These are phyloP conservation scores for Castanea mollissima DNA, from an alignment of 306 rosid genomes.

Conservation along the genomic window DNA sequence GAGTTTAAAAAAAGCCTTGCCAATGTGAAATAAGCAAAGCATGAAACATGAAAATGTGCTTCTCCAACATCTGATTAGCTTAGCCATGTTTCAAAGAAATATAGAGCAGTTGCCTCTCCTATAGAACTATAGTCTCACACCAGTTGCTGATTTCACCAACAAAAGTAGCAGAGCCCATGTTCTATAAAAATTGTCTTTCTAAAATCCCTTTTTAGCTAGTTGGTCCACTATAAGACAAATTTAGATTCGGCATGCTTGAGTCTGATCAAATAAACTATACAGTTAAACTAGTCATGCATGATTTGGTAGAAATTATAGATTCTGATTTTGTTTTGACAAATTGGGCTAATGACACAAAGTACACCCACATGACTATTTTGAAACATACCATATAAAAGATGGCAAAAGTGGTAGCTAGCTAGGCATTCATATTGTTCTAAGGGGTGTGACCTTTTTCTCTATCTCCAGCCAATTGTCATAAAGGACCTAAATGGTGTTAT, in stretches of 20 bases:
- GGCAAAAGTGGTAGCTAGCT: too few relatives aligned
- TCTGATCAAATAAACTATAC: not conserved
- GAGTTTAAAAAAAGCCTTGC: too few relatives aligned
- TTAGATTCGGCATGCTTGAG: conserved; percentile 27
- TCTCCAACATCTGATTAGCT: too few relatives aligned
- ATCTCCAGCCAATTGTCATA: conserved; percentile 12
- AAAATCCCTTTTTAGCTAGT: conserved; percentile 21
- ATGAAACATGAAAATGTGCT: too few relatives aligned
- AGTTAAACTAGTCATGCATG: too few relatives aligned
- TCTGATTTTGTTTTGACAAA: conserved; percentile 10
- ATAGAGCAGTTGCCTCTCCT: too few relatives aligned
- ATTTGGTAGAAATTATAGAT: not conserved
- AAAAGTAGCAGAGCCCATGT: conserved; percentile 29
- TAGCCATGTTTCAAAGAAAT: too few relatives aligned
- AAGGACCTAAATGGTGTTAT: not conserved
- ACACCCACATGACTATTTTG: too few relatives aligned
- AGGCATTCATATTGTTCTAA: too few relatives aligned
- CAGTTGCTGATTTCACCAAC: not conserved
- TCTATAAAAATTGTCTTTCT: conserved; percentile 29
- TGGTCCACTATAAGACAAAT: conserved; percentile 41
- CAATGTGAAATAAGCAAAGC: too few relatives aligned
- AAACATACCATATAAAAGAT: too few relatives aligned
- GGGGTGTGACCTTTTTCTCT: not conserved
- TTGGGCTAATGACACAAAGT: not conserved
- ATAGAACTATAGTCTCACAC: too few relatives aligned